These are phyloP conservation scores for Dothiorella sarmentorum DNA, from an alignment of 2,329 filamentous ascomycete species.

Conservation along the genomic window DNA sequence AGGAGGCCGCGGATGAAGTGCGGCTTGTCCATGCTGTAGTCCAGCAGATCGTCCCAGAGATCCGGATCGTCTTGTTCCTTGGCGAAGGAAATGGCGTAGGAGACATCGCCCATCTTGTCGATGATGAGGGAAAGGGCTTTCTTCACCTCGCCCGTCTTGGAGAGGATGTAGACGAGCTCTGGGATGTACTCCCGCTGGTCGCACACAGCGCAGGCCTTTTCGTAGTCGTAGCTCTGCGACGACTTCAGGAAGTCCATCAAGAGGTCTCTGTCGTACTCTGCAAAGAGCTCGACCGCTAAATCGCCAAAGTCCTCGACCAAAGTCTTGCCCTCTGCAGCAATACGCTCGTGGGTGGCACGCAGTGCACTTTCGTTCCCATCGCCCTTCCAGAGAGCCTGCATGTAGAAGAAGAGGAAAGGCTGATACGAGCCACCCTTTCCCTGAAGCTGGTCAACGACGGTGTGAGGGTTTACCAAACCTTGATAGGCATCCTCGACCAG, in stretches of 20 bases:
- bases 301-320: constrained; percentile 86
- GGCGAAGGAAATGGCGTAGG: constrained; percentile 88
- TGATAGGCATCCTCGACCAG: constrained; percentile 89
- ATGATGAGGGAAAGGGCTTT: constrained; percentile 90
- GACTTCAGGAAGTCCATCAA: constrained; percentile 84
- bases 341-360: constrained; percentile 34
- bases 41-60: constrained; percentile 89
- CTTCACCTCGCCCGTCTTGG: constrained; percentile 92
- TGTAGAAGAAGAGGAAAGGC: constrained; percentile 87
- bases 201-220: constrained; percentile 73
- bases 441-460: constrained; percentile 75
- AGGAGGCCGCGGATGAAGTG: constrained; percentile 88
- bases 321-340: constrained; percentile 57
- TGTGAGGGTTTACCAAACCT: constrained; percentile 73
- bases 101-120: constrained; percentile 85
- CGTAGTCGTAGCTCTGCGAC: constrained; percentile 85
- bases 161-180: constrained; percentile 89
- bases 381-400: constrained; percentile 80
- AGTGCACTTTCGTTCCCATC: constrained; percentile 52
- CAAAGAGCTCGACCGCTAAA: constrained; percentile 80
- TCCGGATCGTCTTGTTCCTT: constrained; percentile 91
- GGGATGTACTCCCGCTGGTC: constrained; percentile 77
- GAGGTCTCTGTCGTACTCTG: constrained; percentile 72
- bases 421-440: constrained; percentile 56
- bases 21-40: constrained; percentile 97